phyloP scores from a whole-genome alignment of 2,329 filamentous ascomycete genomes.

The Trichoderma guizhouense region DNA sequence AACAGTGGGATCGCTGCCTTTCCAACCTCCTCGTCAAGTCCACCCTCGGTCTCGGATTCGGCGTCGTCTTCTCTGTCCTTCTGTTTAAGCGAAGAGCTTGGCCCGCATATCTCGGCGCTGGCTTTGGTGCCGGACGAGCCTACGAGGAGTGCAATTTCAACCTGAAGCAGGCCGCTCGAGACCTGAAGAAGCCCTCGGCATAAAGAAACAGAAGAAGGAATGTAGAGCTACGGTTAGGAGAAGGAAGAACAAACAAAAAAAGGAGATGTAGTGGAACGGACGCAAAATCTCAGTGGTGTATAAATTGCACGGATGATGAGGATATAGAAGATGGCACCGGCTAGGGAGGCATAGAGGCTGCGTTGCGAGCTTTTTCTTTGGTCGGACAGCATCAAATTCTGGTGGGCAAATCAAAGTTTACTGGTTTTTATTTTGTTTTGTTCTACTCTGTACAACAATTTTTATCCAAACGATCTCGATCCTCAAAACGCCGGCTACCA shows the following conservation, averaged over 20 bases:
- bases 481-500: conserved; percentile 2
- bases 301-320: neutral
- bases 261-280: neutral
- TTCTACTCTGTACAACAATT: conserved; percentile 35
- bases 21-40: conserved; percentile 98
- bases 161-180: conserved; percentile 59
- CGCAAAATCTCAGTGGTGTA: conserved; percentile 4
- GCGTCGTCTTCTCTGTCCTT: conserved; percentile 96
- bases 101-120: conserved; percentile 91
- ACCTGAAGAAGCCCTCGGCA: conserved; percentile 51
- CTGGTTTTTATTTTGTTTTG: conserved; percentile 24
- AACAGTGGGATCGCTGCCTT: conserved; percentile 95
- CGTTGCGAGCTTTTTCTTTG: conserved; percentile 11
- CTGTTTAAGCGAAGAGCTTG: conserved; percentile 97
- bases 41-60: conserved; percentile 91
- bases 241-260: neutral
- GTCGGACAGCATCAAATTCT: conserved; percentile 7
- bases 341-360: conserved; percentile 20
- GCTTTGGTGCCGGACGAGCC: conserved; percentile 92
- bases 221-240: neutral
- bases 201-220: conserved; percentile 26
- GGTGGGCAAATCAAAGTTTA: conserved; percentile 24
- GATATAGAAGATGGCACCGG: conserved; percentile 22
- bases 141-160: conserved; percentile 97
- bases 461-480: conserved; percentile 14